Evolutionary conservation across 805 yeast genomes (phyloP).

Genomic region (Spathaspora boniae): DNA sequence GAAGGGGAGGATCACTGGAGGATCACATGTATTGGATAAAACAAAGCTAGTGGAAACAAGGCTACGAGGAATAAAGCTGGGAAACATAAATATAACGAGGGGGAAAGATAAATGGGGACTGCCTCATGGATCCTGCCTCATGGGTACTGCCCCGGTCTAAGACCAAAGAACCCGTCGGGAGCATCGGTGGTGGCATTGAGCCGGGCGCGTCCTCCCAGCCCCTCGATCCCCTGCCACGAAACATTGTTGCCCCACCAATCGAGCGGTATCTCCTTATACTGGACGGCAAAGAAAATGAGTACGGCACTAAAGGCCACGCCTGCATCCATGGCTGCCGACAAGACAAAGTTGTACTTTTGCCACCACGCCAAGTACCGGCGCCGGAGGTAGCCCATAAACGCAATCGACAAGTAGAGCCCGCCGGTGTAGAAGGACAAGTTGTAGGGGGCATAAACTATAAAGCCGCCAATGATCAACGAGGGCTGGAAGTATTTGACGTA

Average conservation of each 20-base stretch:
- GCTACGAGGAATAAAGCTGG: too few relatives aligned
- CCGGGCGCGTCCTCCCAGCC: constrained; percentile 4
- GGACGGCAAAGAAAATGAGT: constrained; percentile 50
- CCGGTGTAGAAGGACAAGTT: constrained; percentile 47
- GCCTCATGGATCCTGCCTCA: too few relatives aligned
- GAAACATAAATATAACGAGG: too few relatives aligned
- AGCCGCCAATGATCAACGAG: constrained; percentile 44
- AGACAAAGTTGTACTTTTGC: constrained; percentile 63
- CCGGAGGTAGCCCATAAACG: constrained; percentile 49
- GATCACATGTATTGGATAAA: too few relatives aligned
- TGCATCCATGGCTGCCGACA: constrained; percentile 50
- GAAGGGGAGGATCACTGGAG: too few relatives aligned
- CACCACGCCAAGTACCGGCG: constrained; percentile 49
- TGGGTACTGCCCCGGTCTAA: constrained; percentile 23
- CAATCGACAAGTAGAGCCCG: constrained; percentile 48
- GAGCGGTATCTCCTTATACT: constrained; percentile 38
- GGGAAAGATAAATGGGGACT: too few relatives aligned
- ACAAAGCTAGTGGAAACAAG: too few relatives aligned
- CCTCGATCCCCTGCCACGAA: constrained; percentile 7
- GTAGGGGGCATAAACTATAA: constrained; percentile 42
- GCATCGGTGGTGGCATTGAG: constrained; percentile 17
- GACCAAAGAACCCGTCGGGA: constrained; percentile 32
- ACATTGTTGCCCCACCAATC: constrained; percentile 61
- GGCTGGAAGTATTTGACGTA: constrained; percentile 42
- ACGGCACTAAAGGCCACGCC: constrained; percentile 56